These are phyloP conservation scores for Posidonia oceanica DNA, from an alignment of 116 monocot genomes.

Conservation along the genomic window DNA sequence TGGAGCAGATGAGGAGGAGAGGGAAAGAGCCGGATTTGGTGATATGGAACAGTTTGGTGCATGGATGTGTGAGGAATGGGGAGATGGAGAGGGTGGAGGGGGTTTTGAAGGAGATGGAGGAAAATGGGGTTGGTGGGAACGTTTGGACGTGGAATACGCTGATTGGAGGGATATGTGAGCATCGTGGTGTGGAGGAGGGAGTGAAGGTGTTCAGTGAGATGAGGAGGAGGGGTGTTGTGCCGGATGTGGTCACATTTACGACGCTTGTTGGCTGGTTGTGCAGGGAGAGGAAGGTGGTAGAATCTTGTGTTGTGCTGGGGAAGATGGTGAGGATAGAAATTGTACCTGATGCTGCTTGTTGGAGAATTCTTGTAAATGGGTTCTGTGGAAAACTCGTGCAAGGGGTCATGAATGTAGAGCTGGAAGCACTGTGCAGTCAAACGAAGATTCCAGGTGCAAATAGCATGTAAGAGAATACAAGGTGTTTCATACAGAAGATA, in stretches of 20 bases:
- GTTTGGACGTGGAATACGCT: constrained; percentile 23
- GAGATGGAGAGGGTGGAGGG: constrained; percentile 9
- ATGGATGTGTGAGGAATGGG: constrained; percentile 13
- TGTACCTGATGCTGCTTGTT: constrained; percentile 18
- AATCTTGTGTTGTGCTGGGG: constrained; percentile 12
- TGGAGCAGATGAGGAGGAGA: constrained; percentile 17
- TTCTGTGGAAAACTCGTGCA: constrained; percentile 9
- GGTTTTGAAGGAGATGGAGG: constrained; percentile 17
- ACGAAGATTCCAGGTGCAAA: no score
- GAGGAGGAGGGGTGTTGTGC: constrained; percentile 10
- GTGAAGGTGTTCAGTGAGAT: constrained; percentile 15
- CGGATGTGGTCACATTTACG: constrained; percentile 38
- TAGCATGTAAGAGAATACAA: no score
- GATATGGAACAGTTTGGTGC: constrained; percentile 16
- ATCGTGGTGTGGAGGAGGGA: constrained; percentile 9
- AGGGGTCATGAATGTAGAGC: neutral
- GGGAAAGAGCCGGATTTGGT: constrained; percentile 18
- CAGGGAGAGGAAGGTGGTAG: constrained; percentile 14
- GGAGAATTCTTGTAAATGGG: constrained; percentile 8
- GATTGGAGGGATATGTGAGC: constrained; percentile 11
- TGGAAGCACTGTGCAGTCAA: neutral
- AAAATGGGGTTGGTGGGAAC: constrained; percentile 2
- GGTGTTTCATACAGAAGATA: no score
- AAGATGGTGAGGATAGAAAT: constrained; percentile 30
- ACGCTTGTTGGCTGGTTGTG: constrained; percentile 16